Percentiles rank a stretch among this genome's conserved stretches.
phyloP scores from a whole-genome alignment of 2,329 filamentous ascomycete species.

The Sporothrix euskadiensis region DNA sequence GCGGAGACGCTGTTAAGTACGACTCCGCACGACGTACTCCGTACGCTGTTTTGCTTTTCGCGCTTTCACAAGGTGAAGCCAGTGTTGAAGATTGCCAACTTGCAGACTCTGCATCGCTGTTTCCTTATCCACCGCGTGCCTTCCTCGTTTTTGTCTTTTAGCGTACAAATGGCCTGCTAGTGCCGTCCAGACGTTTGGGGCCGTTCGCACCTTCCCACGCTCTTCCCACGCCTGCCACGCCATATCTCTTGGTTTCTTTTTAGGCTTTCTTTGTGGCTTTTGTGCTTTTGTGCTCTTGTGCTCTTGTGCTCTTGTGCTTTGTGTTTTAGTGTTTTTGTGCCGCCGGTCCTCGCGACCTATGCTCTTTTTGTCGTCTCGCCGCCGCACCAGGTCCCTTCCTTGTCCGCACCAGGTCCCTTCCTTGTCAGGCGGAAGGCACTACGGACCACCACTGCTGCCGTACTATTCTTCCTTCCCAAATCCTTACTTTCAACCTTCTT shows the following conservation, averaged over 20 bases:
- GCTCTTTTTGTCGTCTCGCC: background rate
- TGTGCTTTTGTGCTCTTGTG: background rate
- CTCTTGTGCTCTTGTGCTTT: background rate
- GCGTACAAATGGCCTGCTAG: background rate
- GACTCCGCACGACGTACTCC: too few species aligned
- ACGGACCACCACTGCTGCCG: background rate
- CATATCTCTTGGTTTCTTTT: background rate
- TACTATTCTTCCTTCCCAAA: conserved; percentile 12
- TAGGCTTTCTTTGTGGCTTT: too few species aligned
- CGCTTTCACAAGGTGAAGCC: background rate
- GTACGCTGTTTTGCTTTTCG: too few species aligned
- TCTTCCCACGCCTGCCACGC: background rate
- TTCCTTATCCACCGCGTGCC: background rate
- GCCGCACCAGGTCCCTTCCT: background rate
- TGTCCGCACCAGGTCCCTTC: background rate
- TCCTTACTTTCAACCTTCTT: conserved; percentile 1
- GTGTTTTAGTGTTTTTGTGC: too few species aligned
- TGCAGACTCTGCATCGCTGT: background rate
- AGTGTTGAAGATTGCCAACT: background rate
- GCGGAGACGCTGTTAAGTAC: background rate
- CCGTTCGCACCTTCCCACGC: conserved; percentile 5
- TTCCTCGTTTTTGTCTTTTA: conserved; percentile 16
- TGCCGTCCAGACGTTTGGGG: conserved; percentile 8
- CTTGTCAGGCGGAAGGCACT: conserved; percentile 13
- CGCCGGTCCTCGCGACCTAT: conserved; percentile 16